Percentiles rank a stretch among this genome's conserved stretches.
Evolutionary conservation across 2,329 filamentous ascomycete species (phyloP).

Genomic region (Myriosclerotinia duriaeana): DNA sequence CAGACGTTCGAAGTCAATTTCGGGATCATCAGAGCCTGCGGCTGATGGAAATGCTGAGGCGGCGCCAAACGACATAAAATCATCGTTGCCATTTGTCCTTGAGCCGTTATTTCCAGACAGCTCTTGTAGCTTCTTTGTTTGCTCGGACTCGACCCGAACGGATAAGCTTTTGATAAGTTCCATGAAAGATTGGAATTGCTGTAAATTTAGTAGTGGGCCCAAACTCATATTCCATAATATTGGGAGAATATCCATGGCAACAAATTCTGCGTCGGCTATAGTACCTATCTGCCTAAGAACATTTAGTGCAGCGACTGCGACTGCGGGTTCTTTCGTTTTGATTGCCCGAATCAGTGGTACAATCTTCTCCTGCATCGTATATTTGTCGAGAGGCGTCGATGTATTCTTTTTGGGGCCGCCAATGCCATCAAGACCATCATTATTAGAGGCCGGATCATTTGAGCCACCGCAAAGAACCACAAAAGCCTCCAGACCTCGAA

Average conservation of each 20-base stretch:
- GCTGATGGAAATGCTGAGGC: constrained; percentile 55
- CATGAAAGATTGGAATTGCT: constrained; percentile 91
- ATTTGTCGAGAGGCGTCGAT: constrained; percentile 87
- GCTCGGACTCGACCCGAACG: constrained; percentile 79
- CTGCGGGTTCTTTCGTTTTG: constrained; percentile 95
- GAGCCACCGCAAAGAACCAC: constrained; percentile 83
- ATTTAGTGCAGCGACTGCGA: constrained; percentile 89
- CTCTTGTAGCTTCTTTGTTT: constrained; percentile 84
- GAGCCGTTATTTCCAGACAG: constrained; percentile 60
- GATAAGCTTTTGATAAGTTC: constrained; percentile 79
- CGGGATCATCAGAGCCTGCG: constrained; percentile 62
- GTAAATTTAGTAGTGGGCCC: constrained; percentile 81
- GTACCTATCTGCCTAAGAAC: constrained; percentile 77
- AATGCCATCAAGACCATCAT: constrained; percentile 77
- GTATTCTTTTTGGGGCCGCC: constrained; percentile 57
- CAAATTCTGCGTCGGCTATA: constrained; percentile 60
- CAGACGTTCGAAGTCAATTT: constrained; percentile 82
- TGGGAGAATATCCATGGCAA: constrained; percentile 87
- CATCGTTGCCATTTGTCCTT: constrained; percentile 55
- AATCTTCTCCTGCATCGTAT: constrained; percentile 97
- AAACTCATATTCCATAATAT: constrained; percentile 90
- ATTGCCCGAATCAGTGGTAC: constrained; percentile 86
- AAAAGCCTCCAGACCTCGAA: constrained; percentile 87
- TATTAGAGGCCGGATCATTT: constrained; percentile 49
- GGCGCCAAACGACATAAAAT: constrained; percentile 70